Percentiles rank a stretch among this genome's conserved stretches.
These are phyloP conservation scores for Trichoderma polysporum DNA, from an alignment of 2,329 filamentous ascomycete species.

Conservation along the genomic window DNA sequence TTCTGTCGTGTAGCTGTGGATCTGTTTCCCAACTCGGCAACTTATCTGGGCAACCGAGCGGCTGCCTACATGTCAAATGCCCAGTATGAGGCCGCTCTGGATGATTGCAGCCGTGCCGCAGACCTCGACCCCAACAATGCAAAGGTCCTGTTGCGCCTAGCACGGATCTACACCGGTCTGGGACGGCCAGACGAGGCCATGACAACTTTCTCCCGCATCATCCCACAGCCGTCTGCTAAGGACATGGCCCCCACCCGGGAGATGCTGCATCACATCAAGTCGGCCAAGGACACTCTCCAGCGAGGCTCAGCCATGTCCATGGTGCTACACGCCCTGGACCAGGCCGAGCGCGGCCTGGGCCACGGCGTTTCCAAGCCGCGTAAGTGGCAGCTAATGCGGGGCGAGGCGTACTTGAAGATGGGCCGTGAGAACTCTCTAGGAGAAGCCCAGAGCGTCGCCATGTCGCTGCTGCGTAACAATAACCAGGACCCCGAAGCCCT, in stretches of 20 bases:
- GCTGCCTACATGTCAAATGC: slow-evolving; percentile 90
- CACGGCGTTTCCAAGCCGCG: slow-evolving; percentile 74
- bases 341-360: slow-evolving; percentile 80
- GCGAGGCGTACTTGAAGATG: slow-evolving; percentile 91
- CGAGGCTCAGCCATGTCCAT: slow-evolving; percentile 81
- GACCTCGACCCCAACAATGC: slow-evolving; percentile 81
- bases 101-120: slow-evolving; percentile 80
- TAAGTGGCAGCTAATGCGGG: slow-evolving; percentile 91
- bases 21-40: slow-evolving; percentile 78
- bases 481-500: slow-evolving; percentile 91
- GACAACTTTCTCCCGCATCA: slow-evolving; percentile 75
- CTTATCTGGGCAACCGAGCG: slow-evolving; percentile 91
- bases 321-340: slow-evolving; percentile 87
- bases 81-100: slow-evolving; percentile 74
- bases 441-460: slow-evolving; percentile 90
- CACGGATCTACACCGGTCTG: slow-evolving; percentile 83
- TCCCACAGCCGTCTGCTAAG: slow-evolving; percentile 77
- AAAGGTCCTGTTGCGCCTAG: slow-evolving; percentile 85
- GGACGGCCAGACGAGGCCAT: slow-evolving; percentile 86
- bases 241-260: slow-evolving; percentile 79
- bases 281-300: slow-evolving; percentile 74
- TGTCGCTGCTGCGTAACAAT: slow-evolving; percentile 81
- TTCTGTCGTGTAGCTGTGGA: slow-evolving; percentile 67
- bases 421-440: slow-evolving; percentile 83
- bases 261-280: slow-evolving; percentile 79